A percentile compares a stretch with the other conserved stretches of the same genome.
These are phyloP conservation scores for Isoetes engelmannii DNA, from an alignment of 83 land plant species.

Conservation along the genomic window DNA sequence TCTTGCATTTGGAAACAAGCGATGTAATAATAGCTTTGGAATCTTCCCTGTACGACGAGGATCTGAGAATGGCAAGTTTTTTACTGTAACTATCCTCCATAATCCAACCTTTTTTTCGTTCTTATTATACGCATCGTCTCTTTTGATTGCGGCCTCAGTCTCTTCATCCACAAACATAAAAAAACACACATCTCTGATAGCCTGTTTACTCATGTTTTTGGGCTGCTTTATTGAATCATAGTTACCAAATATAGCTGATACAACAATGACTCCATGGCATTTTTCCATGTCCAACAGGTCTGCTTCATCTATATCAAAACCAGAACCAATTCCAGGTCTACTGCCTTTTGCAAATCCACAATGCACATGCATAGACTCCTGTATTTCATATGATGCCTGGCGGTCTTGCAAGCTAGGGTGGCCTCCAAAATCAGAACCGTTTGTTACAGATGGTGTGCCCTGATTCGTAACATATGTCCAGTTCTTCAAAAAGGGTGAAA, in stretches of 20 bases:
- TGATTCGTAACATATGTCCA: conserved; percentile 47
- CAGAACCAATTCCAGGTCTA: conserved; percentile 73
- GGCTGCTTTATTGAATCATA: conserved; percentile 86
- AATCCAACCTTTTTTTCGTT: conserved; percentile 47
- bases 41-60: conserved; percentile 92
- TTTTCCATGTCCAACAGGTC: conserved; percentile 69
- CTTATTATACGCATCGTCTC: conserved; percentile 26
- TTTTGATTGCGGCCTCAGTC: conserved; percentile 47
- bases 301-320: conserved; percentile 67
- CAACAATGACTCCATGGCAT: conserved; percentile 85
- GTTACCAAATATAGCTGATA: conserved; percentile 96
- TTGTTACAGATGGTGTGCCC: conserved; percentile 21
- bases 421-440: conserved; percentile 85
- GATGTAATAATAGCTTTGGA: conserved; percentile 80
- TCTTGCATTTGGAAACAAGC: conserved; percentile 81
- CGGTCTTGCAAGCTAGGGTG: conserved; percentile 74
- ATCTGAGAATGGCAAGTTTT: conserved; percentile 75
- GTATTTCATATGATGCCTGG: conserved; percentile 47
- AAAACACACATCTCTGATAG: conserved; percentile 62
- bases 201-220: conserved; percentile 59
- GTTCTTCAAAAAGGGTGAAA: conserved; percentile 50
- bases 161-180: conserved; percentile 93
- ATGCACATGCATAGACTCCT: conserved; percentile 76
- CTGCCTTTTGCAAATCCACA: conserved; percentile 83
- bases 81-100: conserved; percentile 80